Percentiles rank a stretch among this genome's conserved stretches.
These are phyloP conservation scores for apple (Malus domestica) DNA, from an alignment of 306 rosid species.

Conservation along the genomic window ASM211411v1 NC_041799.1:10126001-10126500, in stretches of 20 bases:
- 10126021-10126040: conserved; percentile 64
- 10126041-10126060: conserved; percentile 89
- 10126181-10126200: conserved; percentile 31
- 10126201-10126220: conserved; percentile 76
- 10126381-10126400: conserved; percentile 81
- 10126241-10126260: conserved; percentile 66
- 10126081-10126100: conserved; percentile 30
- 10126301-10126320: conserved; percentile 79
- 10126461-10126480: conserved; percentile 37
- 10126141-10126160: too few species aligned
- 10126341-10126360: conserved; percentile 86
- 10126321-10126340: conserved; percentile 79
- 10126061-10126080: conserved; percentile 87
- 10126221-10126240: conserved; percentile 81
- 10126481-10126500: conserved; percentile 13
- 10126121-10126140: background rate
- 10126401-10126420: background rate
- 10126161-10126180: background rate
- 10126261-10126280: conserved; percentile 71
- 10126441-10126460: background rate
- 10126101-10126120: background rate
- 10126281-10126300: conserved; percentile 76
- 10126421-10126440: conserved; percentile 7
- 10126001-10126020: conserved; percentile 17
- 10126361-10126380: conserved; percentile 76